These are phyloP conservation scores for Sphaerulina vaccinii DNA, from an alignment of 2,329 filamentous ascomycete genomes.

Conservation along the genomic window DNA sequence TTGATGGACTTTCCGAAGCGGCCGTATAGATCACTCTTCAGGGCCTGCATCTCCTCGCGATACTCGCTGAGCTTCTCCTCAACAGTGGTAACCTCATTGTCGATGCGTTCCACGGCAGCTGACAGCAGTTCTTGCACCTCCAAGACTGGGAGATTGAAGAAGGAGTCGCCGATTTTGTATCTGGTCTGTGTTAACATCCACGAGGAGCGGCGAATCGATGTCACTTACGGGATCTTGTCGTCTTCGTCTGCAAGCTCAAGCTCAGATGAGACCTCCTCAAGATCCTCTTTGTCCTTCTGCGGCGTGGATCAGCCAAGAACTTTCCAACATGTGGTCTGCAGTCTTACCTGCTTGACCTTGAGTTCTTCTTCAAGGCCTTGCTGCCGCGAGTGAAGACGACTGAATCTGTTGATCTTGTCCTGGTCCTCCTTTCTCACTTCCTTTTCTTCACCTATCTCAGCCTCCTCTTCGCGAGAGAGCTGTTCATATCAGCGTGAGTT, in stretches of 20 bases:
- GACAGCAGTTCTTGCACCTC: conserved; percentile 85
- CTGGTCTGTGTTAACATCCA: conserved; percentile 47
- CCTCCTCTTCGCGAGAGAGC: conserved; percentile 94
- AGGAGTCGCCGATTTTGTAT: conserved; percentile 95
- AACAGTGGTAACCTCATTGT: conserved; percentile 70
- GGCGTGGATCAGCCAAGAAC: conserved; percentile 2
- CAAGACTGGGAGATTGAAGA: conserved; percentile 78
- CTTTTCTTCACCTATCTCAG: conserved; percentile 71
- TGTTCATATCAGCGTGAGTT: conserved; percentile 40
- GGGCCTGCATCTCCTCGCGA: conserved; percentile 80
- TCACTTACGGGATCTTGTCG: conserved; percentile 78
- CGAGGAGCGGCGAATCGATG: background rate
- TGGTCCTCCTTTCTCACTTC: conserved; percentile 96
- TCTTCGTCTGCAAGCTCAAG: conserved; percentile 95
- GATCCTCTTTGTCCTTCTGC: conserved; percentile 97
- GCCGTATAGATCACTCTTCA: conserved; percentile 91
- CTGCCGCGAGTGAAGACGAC: conserved; percentile 85
- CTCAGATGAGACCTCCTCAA: conserved; percentile 88
- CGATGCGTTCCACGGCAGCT: conserved; percentile 68
- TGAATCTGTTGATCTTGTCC: conserved; percentile 98
- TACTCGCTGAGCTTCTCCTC: conserved; percentile 74
- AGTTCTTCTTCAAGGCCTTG: conserved; percentile 75
- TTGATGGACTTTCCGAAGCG: conserved; percentile 97
- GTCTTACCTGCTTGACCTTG: conserved; percentile 70
- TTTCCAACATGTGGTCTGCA: background rate